phyloP scores from a whole-genome alignment of 306 rosid species.

The Carpinus viminea region DNA sequence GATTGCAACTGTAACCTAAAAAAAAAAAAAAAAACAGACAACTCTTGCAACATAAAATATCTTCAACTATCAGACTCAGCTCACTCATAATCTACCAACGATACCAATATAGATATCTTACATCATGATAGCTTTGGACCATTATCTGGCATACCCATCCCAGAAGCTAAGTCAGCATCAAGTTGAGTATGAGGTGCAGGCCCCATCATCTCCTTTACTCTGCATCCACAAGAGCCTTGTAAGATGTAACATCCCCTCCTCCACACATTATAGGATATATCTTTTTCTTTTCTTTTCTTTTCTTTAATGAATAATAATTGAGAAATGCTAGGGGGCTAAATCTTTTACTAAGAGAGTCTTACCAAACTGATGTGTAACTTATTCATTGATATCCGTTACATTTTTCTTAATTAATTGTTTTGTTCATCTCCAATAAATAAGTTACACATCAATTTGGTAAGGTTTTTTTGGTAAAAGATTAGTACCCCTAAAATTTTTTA shows the following conservation, averaged over 20 bases:
- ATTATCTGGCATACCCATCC: constrained; percentile 98
- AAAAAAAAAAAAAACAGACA: neutral
- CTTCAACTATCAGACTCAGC: constrained; percentile 1
- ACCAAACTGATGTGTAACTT: too few relatives aligned
- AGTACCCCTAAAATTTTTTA: too few relatives aligned
- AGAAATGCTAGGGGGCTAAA: too few relatives aligned
- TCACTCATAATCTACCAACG: neutral
- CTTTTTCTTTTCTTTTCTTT: too few relatives aligned
- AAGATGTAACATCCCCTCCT: neutral
- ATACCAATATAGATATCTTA: constrained; percentile 18
- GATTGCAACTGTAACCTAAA: neutral
- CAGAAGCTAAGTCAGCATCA: constrained; percentile 89
- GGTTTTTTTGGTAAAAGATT: too few relatives aligned
- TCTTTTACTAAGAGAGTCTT: too few relatives aligned
- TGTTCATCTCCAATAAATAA: too few relatives aligned
- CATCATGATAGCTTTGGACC: constrained; percentile 91
- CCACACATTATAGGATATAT: neutral
- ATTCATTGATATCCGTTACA: too few relatives aligned
- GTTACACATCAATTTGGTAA: too few relatives aligned
- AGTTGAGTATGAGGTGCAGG: constrained; percentile 92
- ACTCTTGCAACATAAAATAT: constrained; percentile 16
- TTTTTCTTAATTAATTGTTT: too few relatives aligned
- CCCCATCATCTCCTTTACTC: constrained; percentile 70
- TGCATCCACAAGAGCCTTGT: constrained; percentile 27
- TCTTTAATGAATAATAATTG: too few relatives aligned